Percentiles rank a stretch among this genome's conserved stretches.
These are phyloP conservation scores for Wickerhamomyces sp. DNA, from an alignment of 1,139 yeast species.

Conservation along the genomic window DNA sequence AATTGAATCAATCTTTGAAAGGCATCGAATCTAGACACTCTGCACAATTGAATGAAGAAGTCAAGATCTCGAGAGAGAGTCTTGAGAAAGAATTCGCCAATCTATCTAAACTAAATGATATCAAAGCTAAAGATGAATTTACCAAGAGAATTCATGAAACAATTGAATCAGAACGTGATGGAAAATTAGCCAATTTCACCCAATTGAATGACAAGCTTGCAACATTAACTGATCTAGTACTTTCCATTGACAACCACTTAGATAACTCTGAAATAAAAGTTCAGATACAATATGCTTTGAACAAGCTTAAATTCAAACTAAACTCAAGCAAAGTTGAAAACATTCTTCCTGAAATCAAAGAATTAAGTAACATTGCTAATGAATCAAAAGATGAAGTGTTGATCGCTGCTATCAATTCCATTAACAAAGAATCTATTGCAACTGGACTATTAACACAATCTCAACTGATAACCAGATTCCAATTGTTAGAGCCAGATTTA, in stretches of 20 bases:
- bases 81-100: constrained; percentile 73
- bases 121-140: constrained; percentile 69
- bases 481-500: constrained; percentile 76
- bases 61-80: constrained; percentile 65
- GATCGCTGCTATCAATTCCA: constrained; percentile 28
- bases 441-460: constrained; percentile 48
- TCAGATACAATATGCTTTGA: constrained; percentile 52
- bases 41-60: constrained; percentile 56
- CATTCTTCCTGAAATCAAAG: constrained; percentile 42
- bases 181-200: constrained; percentile 67
- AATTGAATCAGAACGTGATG: constrained; percentile 77
- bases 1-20: constrained; percentile 59
- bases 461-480: constrained; percentile 46
- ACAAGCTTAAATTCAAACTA: constrained; percentile 44
- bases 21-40: constrained; percentile 62
- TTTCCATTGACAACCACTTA: constrained; percentile 54
- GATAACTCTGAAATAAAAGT: constrained; percentile 52
- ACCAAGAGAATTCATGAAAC: constrained; percentile 57
- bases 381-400: constrained; percentile 39
- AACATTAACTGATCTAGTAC: constrained; percentile 55
- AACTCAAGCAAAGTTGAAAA: constrained; percentile 33
- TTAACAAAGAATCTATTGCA: constrained; percentile 45
- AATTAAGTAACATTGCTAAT: constrained; percentile 40
- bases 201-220: constrained; percentile 55
- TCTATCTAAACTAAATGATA: constrained; percentile 65